These are phyloP conservation scores for Puccinia horiana DNA, from an alignment of 1,284 basidiomycete genomes.

Conservation along the genomic window DNA sequence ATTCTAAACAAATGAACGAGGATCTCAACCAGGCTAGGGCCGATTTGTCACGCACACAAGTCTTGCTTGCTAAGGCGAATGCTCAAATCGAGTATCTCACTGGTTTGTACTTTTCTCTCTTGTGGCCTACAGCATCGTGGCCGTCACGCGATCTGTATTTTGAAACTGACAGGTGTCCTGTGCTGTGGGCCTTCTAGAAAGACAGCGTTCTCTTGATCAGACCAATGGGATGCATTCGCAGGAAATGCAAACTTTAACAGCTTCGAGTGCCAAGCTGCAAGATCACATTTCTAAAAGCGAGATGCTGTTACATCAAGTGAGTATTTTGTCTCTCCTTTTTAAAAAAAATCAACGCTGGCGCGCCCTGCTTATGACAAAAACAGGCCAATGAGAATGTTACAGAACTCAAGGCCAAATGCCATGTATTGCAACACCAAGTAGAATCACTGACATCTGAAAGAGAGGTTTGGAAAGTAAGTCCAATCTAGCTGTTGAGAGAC, in stretches of 20 bases:
- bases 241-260: constrained; percentile 57
- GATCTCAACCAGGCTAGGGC: constrained; percentile 69
- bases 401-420: constrained; percentile 65
- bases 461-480: constrained; percentile 77
- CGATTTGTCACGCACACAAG: constrained; percentile 69
- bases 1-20: constrained; percentile 70
- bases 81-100: constrained; percentile 70
- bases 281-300: constrained; percentile 57
- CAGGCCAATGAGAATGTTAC: constrained; percentile 69
- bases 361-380: not conserved
- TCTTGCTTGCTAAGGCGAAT: constrained; percentile 74
- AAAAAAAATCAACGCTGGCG: not conserved
- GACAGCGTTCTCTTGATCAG: constrained; percentile 67
- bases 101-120: constrained; percentile 26
- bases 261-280: constrained; percentile 57
- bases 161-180: constrained; percentile 56
- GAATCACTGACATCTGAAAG: constrained; percentile 86
- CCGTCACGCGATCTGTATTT: constrained; percentile 59
- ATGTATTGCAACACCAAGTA: constrained; percentile 77
- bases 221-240: constrained; percentile 71
- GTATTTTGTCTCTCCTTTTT: not conserved
- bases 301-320: constrained; percentile 59
- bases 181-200: constrained; percentile 64
- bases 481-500: constrained; percentile 16
- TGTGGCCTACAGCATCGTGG: constrained; percentile 52